These are phyloP conservation scores for Oxyria digyna DNA, from an alignment of 148 eudicot species.

Conservation along the genomic window DNA sequence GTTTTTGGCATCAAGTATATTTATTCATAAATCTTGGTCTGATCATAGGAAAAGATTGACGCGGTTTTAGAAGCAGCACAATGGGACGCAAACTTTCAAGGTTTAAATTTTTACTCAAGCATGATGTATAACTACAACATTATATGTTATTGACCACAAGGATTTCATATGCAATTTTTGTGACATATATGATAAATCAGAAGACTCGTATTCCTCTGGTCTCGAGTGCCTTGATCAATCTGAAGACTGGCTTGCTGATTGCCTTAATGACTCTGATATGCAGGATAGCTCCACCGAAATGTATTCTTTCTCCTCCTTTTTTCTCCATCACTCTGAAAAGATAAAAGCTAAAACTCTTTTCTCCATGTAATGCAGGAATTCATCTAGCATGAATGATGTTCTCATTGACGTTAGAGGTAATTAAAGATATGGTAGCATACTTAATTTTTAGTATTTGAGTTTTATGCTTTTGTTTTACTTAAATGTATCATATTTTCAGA, in stretches of 20 bases:
- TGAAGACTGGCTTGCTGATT: slow-evolving; percentile 85
- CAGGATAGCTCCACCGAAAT: slow-evolving; percentile 44
- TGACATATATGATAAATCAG: slow-evolving; percentile 29
- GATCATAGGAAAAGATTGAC: slow-evolving; percentile 45
- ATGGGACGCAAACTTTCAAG: slow-evolving; percentile 62
- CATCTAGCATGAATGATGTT: slow-evolving; percentile 8
- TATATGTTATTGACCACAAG: not conserved
- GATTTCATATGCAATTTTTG: not conserved
- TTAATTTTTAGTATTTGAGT: not conserved
- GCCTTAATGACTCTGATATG: slow-evolving; percentile 65
- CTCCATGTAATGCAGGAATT: slow-evolving; percentile 3
- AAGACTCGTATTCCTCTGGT: slow-evolving; percentile 30
- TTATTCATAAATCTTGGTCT: slow-evolving; percentile 3
- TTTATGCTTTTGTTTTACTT: not conserved
- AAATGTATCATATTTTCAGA: slow-evolving; percentile 23
- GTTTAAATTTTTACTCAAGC: slow-evolving; percentile 24
- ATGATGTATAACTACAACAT: not conserved
- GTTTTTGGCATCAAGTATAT: not conserved
- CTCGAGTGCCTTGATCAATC: slow-evolving; percentile 52
- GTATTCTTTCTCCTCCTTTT: slow-evolving; percentile 22
- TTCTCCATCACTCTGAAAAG: not conserved
- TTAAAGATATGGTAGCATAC: not conserved
- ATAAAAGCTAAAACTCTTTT: not conserved
- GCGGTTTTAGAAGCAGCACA: slow-evolving; percentile 39
- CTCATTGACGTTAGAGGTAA: slow-evolving; percentile 7